Base-by-base conservation (phyloP, 352 stramenopile genomes). In the Phytophthora palmivora region DNA sequence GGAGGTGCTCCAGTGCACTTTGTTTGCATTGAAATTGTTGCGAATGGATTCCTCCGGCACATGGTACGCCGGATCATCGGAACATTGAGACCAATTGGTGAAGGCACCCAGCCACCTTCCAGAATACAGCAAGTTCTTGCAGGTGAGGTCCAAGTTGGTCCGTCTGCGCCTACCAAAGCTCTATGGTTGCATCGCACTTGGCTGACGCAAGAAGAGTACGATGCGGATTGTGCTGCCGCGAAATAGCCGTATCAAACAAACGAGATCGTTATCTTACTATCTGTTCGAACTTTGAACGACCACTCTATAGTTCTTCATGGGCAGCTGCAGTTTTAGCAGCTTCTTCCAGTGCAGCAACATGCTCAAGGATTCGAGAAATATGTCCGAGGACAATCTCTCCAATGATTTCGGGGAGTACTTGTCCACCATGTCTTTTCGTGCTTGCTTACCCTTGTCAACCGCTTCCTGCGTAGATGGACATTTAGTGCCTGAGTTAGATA, bases 11-110 rank as follows among this genome's bases (percentile, higher is more conserved):
- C 77, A 0, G 76, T 91, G n/a, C 74, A 94, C 51, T 92, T 90
- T 36, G 74, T 94, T 26, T 96, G 87, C 62, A 74, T 96, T 19
- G 87, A 96, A 69, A 70, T 96, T 19, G 64, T 92, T 36, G 87
- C 85, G 22, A 94, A 89, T 41, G 87, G 87, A 4, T 96, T 96
- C 53, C 60, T 96, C n/a, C 67, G 87, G 11, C 87, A 96, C 69
- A 96, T 96, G 87, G 84, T 96, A 59, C 84, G 87, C 9, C 84
- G 87, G 5, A 96, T 96, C 61, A 76, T 96, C 11, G 87, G 87
- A 39, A 96, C 84, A 6, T 47, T 91, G 36, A 82, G 87, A 8
- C 83, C 76, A 4, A 93, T 96, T 61, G 85, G 72, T n/a, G 85
- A 94, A 74, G 85, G 87, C 9, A 78, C 74, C 3, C 74, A 82